Evolutionary conservation across 169 alveolate genomes (phyloP), one percentile per base, ranked within the genome.

Genomic region (Eimeria falciformis): DNA sequence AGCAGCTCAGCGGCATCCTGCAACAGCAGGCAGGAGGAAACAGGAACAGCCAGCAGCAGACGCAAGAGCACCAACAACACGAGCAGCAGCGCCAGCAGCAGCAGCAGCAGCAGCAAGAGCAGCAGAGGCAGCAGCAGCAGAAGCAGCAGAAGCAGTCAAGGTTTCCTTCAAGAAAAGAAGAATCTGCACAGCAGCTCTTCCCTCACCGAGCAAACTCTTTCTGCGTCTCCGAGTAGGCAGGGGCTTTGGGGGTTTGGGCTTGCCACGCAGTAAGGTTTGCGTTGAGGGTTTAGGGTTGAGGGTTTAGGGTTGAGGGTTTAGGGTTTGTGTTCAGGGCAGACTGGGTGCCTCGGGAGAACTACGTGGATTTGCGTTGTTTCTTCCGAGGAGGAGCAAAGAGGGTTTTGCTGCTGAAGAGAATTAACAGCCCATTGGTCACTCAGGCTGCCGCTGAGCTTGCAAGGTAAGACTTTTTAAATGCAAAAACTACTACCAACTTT

Each of bases 371-470:
- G 46, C 33, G 29, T 2, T 84, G 91, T 23, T 46, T 12, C 69
- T 84, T 84, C 69, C 58, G 53, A 6, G 40, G 40, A 50, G 14
- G 69, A 21, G 81, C 91, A 0, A 29, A 66, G 68, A 6, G 11
- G 11, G 83, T 84, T 21, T 58, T 84, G 14, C 69, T 84, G 50
- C 37, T 84, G 68, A 84, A 84, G 50, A 50, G 91, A 9, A 62
- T 84, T 29, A 84, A 62, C 82, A 55, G 81, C 4, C 91, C 68
- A 18, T 11, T 27, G 4, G 91, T 84, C 21, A 84, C 91, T 14
- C 46, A 46, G n/a, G 71, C 29, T 50, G 91, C 91, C 12, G 91
- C 78, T 14, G 56, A 46, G n/a, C 82, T 84, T 14, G 91, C 91
- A 2, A n/a, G 2, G 91, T 84, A 6, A 81, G 77, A 11, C 56